Evolutionary conservation across 192 early-diverging fungal species (phyloP).

Genomic region (Funneliformis geosporum): DNA sequence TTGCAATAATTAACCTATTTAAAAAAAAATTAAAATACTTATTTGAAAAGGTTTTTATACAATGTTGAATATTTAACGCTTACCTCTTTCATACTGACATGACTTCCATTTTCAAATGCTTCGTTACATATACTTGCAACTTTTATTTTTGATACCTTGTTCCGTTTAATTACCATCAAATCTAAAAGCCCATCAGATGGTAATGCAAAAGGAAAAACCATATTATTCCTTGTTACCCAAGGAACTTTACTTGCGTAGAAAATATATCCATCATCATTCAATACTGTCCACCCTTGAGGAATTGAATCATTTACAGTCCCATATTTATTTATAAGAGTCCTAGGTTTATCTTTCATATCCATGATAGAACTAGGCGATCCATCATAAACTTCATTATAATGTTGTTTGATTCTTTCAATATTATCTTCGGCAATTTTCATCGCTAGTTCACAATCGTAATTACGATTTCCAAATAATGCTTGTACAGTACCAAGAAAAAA

Average conservation of each 20-base stretch:
- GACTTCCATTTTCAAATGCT: constrained; percentile 50
- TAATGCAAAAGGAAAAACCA: constrained; percentile 51
- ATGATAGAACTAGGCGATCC: constrained; percentile 1
- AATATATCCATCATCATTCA: constrained; percentile 44
- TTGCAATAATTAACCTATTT: constrained; percentile 56
- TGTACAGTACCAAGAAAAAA: constrained; percentile 47
- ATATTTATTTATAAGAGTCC: constrained; percentile 36
- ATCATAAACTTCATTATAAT: constrained; percentile 36
- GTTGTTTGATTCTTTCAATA: constrained; percentile 39
- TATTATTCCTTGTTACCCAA: constrained; percentile 45
- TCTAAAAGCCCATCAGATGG: constrained; percentile 58
- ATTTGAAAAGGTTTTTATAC: too few relatives aligned
- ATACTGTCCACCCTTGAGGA: constrained; percentile 46
- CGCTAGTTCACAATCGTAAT: constrained; percentile 43
- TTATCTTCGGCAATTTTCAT: constrained; percentile 49
- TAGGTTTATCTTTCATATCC: not conserved
- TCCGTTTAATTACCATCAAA: constrained; percentile 44
- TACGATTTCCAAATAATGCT: constrained; percentile 41
- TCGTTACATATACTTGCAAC: constrained; percentile 39
- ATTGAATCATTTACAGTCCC: constrained; percentile 39
- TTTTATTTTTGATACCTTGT: constrained; percentile 36
- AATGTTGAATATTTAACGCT: not conserved
- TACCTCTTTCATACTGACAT: constrained; percentile 51
- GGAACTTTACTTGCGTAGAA: constrained; percentile 55
- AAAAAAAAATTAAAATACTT: not conserved